Conservation (phyloP, 805 yeast species). For the Scheffersomyces coipomensis region DNA sequence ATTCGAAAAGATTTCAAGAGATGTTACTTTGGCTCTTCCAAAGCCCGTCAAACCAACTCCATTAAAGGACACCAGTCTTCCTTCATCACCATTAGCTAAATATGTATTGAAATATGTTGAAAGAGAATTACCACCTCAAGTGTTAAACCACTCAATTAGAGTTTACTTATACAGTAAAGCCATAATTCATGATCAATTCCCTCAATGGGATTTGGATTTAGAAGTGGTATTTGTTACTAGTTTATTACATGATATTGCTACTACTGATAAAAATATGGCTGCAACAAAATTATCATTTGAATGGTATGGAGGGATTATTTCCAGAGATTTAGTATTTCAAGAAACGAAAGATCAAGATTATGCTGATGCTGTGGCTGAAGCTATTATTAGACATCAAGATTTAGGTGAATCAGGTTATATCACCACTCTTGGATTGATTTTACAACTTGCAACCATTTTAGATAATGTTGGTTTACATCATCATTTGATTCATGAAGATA, state of each 20-base stretch:
- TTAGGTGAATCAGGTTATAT: slow-evolving; percentile 30
- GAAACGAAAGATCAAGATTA: slow-evolving; percentile 20
- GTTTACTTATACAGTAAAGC: slow-evolving; percentile 28
- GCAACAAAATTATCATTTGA: slow-evolving; percentile 34
- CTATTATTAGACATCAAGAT: slow-evolving; percentile 34
- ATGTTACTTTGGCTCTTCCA: slow-evolving; percentile 21
- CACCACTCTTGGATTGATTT: slow-evolving; percentile 29
- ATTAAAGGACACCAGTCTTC: slow-evolving; percentile 17
- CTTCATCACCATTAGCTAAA: slow-evolving; percentile 15
- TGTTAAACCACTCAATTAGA: slow-evolving; percentile 28
- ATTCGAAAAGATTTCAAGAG: slow-evolving; percentile 26
- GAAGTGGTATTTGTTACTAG: slow-evolving; percentile 28
- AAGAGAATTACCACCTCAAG: slow-evolving; percentile 17
- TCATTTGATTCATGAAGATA: slow-evolving; percentile 24
- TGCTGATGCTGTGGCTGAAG: slow-evolving; percentile 35
- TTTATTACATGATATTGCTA: slow-evolving; percentile 33
- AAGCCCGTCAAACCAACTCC: slow-evolving; percentile 21
- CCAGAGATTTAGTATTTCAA: slow-evolving; percentile 21
- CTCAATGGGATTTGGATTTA: slow-evolving; percentile 26
- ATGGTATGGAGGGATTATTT: slow-evolving; percentile 29
- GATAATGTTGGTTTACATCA: slow-evolving; percentile 30
- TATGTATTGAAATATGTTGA: slow-evolving; percentile 20
- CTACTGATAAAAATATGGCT: slow-evolving; percentile 29
- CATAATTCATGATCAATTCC: slow-evolving; percentile 29
- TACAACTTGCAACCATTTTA: slow-evolving; percentile 30